These are phyloP conservation scores for Pichia inconspicua DNA, from an alignment of 1,139 yeast species.

Conservation along the genomic window DNA sequence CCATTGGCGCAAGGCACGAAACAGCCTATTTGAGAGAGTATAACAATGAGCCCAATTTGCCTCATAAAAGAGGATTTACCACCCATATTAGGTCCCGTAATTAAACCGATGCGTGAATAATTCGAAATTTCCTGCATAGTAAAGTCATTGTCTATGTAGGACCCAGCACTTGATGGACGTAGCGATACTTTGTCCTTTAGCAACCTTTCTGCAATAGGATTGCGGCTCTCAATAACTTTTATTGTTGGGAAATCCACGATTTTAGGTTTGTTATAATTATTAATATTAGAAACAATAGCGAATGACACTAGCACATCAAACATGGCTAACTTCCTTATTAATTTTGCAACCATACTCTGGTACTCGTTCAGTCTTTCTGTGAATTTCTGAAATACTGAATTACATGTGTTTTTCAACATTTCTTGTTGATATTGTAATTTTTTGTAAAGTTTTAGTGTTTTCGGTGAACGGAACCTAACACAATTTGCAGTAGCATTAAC, in stretches of 20 bases:
- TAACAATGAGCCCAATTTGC: constrained; percentile 50
- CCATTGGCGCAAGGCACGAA: constrained; percentile 37
- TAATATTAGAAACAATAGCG: constrained; percentile 43
- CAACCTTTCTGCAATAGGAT: constrained; percentile 66
- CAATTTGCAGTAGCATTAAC: constrained; percentile 65
- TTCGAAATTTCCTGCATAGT: constrained; percentile 41
- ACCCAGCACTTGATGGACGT: constrained; percentile 21
- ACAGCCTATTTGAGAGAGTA: constrained; percentile 48
- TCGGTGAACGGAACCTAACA: constrained; percentile 66
- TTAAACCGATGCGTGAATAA: constrained; percentile 40
- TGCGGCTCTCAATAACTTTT: constrained; percentile 53
- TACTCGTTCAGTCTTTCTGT: constrained; percentile 39
- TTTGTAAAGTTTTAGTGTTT: constrained; percentile 42
- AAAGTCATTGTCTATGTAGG: constrained; percentile 67
- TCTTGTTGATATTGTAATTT: constrained; percentile 58
- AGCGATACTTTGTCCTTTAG: constrained; percentile 4
- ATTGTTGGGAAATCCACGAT: constrained; percentile 48
- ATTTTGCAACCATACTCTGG: constrained; percentile 42
- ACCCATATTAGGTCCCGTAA: constrained; percentile 74
- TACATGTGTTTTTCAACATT: constrained; percentile 44
- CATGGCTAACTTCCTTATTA: constrained; percentile 47
- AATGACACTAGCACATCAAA: constrained; percentile 75
- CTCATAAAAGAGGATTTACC: constrained; percentile 67
- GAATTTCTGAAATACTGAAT: constrained; percentile 50
- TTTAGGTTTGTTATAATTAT: constrained; percentile 48